Evolutionary conservation across 306 rosid genomes (phyloP).

Genomic region (Amphicarpaea edgeworthii): DNA sequence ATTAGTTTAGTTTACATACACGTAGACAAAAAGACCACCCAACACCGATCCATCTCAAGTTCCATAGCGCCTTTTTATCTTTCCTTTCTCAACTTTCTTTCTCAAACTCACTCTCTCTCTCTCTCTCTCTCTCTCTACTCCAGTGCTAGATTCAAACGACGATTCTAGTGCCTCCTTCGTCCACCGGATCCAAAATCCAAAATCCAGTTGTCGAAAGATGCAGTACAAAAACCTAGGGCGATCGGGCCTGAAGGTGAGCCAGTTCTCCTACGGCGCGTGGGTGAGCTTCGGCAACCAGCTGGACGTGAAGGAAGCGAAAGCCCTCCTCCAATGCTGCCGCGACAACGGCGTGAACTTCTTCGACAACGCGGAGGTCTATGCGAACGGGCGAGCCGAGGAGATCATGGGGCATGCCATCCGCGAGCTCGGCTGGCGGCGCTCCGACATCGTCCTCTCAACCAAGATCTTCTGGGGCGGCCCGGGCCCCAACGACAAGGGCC

Average conservation of each 20-base stretch:
- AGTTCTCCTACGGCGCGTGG: slow-evolving; percentile 93
- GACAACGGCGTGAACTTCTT: slow-evolving; percentile 97
- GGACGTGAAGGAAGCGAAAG: slow-evolving; percentile 93
- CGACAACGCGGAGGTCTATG: slow-evolving; percentile 99
- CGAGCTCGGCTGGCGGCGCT: slow-evolving; percentile 91
- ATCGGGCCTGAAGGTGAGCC: slow-evolving; percentile 94
- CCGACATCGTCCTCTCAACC: slow-evolving; percentile 91
- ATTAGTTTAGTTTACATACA: too few species aligned
- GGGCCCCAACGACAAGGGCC: slow-evolving; percentile 96
- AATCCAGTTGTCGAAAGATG: slow-evolving; percentile 45
- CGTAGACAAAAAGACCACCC: too few species aligned
- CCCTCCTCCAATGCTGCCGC: slow-evolving; percentile 90
- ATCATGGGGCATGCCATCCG: slow-evolving; percentile 98
- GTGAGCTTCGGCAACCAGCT: slow-evolving; percentile 97
- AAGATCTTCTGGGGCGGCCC: slow-evolving; percentile 99
- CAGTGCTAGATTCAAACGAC: too few species aligned
- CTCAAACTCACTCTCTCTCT: too few species aligned
- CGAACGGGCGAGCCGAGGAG: slow-evolving; percentile 96
- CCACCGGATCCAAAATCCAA: neutral
- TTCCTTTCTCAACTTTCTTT: too few species aligned
- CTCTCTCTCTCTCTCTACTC: too few species aligned
- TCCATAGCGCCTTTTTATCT: too few species aligned
- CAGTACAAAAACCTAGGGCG: slow-evolving; percentile 90
- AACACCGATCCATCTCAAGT: too few species aligned
- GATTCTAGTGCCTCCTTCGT: too few species aligned